Base-by-base conservation (phyloP, 768 basidiomycete species). In the Tricholoma bakamatsutake region DNA sequence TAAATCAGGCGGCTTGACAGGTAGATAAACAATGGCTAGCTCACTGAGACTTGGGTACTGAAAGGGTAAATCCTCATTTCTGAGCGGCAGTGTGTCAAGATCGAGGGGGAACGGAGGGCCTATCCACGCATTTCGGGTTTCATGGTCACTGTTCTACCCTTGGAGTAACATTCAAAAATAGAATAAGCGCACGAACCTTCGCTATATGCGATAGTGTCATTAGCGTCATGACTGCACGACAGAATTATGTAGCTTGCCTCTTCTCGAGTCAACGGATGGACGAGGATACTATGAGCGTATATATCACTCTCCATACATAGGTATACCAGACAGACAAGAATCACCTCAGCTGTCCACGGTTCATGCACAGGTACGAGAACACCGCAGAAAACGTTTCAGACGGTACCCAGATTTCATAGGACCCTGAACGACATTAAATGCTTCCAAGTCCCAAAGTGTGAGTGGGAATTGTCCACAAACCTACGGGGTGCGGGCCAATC, bases 361-460 rank as follows among this genome's bases (percentile, higher is more conserved):
- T 80, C 67, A 83, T 66, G 60, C 79, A 82, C 13, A 91, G 74
- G 58, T 89, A 91, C 9, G 88, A 90, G 65, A 83, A 91, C n/a
- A 91, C 83, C 0, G 85, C 76, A 0, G 79, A 70, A 63, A 91
- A 91, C 2, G 87, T 87, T 59, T 88, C 84, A 0, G 80, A 76
- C 1, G 89, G 89, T 24, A 78, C 83, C 89, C 89, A 91, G 17
- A 90, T 83, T 62, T 90, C 89, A 62, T 89, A 90, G 0, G 88
- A 90, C 3, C 89, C 89, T 88, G n/a, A n/a, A n/a, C n/a, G n/a
- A 17, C 18, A 34, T 21, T 34, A 21, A 13, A 52, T 39, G 2
- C 27, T 17, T 18, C 21, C 21, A 24, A 24, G 21, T n/a, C n/a
- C n/a, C 35, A 12, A 28, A 24, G 33, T 31, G 10, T 18, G 30